phyloP scores from a whole-genome alignment of 176 grass and related monocot species.

The Juncus effusus region DNA sequence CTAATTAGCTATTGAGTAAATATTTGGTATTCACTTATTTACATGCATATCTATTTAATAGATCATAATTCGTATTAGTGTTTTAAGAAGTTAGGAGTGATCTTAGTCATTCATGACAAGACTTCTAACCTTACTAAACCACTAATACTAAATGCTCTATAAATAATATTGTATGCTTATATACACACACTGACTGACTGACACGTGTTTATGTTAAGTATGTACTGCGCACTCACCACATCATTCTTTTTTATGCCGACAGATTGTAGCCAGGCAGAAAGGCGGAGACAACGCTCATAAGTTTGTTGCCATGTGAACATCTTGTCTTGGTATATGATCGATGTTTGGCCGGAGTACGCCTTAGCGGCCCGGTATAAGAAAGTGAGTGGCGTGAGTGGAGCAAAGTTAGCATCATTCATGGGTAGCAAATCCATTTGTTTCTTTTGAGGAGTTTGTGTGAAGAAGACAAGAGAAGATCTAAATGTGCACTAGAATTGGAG shows the following conservation, averaged over 20 bases:
- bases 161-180: background rate
- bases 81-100: too few relatives aligned
- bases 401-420: conserved; percentile 40
- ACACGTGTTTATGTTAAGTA: background rate
- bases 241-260: conserved; percentile 39
- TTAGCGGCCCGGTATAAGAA: conserved; percentile 43
- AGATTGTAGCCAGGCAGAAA: conserved; percentile 40
- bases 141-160: background rate
- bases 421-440: conserved; percentile 38
- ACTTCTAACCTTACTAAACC: too few relatives aligned
- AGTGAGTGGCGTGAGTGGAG: conserved; percentile 39
- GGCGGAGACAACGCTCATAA: conserved; percentile 40
- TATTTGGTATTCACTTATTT: too few relatives aligned
- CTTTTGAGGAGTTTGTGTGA: background rate
- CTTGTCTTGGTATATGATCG: conserved; percentile 31
- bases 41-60: too few relatives aligned
- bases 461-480: too few relatives aligned
- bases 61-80: too few relatives aligned
- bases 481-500: too few relatives aligned
- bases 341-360: conserved; percentile 41
- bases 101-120: too few relatives aligned
- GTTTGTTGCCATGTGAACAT: conserved; percentile 49
- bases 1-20: background rate
- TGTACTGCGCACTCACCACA: conserved; percentile 30
- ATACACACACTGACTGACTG: background rate